A percentile compares a stretch with the other conserved stretches of the same genome.
phyloP scores from a whole-genome alignment of 805 yeast genomes.

The Starmerella powellii region DNA sequence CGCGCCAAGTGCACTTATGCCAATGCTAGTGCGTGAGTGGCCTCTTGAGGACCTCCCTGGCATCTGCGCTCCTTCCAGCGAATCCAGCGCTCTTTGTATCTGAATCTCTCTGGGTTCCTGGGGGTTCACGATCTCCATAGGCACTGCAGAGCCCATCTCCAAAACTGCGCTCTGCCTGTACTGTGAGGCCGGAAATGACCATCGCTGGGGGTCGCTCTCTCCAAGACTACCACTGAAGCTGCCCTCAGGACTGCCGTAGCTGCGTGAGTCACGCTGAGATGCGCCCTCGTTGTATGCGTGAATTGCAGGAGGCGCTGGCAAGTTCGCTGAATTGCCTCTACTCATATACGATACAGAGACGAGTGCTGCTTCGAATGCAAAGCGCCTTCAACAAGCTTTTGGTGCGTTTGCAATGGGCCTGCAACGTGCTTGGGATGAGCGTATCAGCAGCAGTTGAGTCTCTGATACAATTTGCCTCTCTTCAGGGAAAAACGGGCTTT shows the following conservation, averaged over 20 bases:
- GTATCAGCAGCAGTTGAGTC: no score
- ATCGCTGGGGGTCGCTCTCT: constrained; percentile 1
- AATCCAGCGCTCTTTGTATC: constrained; percentile 19
- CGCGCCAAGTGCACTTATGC: no score
- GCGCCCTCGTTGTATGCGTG: background rate
- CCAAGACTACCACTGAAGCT: background rate
- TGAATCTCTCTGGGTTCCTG: constrained; percentile 18
- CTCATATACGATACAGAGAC: no score
- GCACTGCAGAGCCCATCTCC: constrained; percentile 20
- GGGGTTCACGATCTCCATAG: constrained; percentile 9
- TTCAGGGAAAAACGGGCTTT: no score
- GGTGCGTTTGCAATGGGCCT: no score
- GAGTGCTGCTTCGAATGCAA: background rate
- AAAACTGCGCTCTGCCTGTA: constrained; percentile 15
- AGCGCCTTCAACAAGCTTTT: no score
- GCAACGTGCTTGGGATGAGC: no score
- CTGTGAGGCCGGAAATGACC: constrained; percentile 11
- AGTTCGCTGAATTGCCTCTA: no score
- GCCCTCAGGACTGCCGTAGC: background rate
- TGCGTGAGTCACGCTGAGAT: background rate
- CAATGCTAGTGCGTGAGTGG: no score
- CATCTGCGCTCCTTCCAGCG: no score
- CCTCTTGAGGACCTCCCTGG: no score
- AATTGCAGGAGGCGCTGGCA: background rate
- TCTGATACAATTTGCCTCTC: no score